Percentiles rank a stretch among this genome's conserved stretches.
Evolutionary conservation across 192 early-diverging fungal species (phyloP).

Genomic region (Coemansia sp.): DNA sequence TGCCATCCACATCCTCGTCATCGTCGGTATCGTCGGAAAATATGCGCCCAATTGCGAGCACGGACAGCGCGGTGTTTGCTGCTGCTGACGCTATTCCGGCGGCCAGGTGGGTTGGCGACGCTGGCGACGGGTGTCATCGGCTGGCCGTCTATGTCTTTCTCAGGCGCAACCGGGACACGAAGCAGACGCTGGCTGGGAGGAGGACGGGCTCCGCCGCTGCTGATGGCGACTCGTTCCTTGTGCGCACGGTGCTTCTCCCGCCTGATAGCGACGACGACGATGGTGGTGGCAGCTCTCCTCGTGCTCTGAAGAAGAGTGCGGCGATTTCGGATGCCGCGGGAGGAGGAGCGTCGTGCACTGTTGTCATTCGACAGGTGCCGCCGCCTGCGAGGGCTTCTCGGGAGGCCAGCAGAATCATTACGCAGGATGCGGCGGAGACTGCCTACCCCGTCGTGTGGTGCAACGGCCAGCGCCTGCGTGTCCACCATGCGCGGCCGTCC

Average conservation of each 20-base stretch:
- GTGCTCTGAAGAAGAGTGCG: background rate
- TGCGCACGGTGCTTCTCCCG: slow-evolving; percentile 26
- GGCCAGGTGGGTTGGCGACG: slow-evolving; percentile 15
- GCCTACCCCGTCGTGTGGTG: slow-evolving; percentile 8
- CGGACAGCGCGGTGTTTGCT: background rate
- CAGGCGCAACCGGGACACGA: background rate
- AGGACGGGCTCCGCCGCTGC: too few species aligned
- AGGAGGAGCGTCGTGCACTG: slow-evolving; percentile 4
- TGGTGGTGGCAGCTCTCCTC: background rate
- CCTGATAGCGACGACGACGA: slow-evolving; percentile 8
- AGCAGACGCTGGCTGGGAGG: background rate
- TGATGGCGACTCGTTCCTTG: slow-evolving; percentile 4
- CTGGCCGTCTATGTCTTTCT: slow-evolving; percentile 33
- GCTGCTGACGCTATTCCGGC: background rate
- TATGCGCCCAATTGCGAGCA: slow-evolving; percentile 14
- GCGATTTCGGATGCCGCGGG: background rate
- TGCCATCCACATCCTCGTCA: background rate
- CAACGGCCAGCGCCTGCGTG: slow-evolving; percentile 45
- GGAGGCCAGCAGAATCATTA: too few species aligned
- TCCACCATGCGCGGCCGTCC: slow-evolving; percentile 16
- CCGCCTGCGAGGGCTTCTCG: too few species aligned
- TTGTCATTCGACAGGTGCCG: background rate
- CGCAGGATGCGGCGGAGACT: too few species aligned
- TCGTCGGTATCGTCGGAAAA: slow-evolving; percentile 6
- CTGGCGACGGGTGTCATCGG: background rate